Percentiles rank a stretch among this genome's conserved stretches.
Evolutionary conservation across 768 basidiomycete species (phyloP).

Genomic region (Mycena kentingensis): DNA sequence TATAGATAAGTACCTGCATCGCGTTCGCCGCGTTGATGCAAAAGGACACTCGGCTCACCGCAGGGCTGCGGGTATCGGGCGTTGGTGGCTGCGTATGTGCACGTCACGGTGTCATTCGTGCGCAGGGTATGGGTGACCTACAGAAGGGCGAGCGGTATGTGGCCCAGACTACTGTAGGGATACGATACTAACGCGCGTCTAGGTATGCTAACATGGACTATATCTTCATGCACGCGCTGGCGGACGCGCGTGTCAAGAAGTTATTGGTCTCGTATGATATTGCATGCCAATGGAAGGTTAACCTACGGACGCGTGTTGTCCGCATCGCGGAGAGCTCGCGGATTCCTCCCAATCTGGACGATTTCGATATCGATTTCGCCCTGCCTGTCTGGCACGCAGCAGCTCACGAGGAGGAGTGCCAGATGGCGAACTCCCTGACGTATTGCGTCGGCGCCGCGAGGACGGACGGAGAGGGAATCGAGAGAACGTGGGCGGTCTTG

Average conservation of each 20-base stretch:
- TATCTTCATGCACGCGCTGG: constrained; percentile 17
- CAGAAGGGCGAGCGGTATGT: constrained; percentile 27
- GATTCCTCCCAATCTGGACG: background rate
- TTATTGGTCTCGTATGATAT: constrained; percentile 26
- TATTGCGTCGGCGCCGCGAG: constrained; percentile 13
- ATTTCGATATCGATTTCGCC: constrained; percentile 3
- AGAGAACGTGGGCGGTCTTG: no score
- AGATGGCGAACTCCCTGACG: constrained; percentile 14
- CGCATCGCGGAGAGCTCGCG: background rate
- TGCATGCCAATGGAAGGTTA: constrained; percentile 25
- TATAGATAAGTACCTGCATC: no score
- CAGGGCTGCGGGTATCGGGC: no score
- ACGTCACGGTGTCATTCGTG: constrained; percentile 14
- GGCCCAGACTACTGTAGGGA: no score
- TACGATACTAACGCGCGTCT: background rate
- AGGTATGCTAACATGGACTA: constrained; percentile 30
- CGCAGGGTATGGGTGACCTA: constrained; percentile 20
- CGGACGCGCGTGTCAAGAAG: background rate
- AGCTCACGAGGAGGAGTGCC: constrained; percentile 21
- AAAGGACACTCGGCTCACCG: no score
- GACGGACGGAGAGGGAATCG: constrained; percentile 19
- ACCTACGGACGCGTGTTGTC: background rate
- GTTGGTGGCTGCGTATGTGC: no score
- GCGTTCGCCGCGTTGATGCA: no score
- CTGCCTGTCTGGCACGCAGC: constrained; percentile 21